Evolutionary conservation across 2,329 filamentous ascomycete genomes (phyloP).

Genomic region (Nemania sp.): DNA sequence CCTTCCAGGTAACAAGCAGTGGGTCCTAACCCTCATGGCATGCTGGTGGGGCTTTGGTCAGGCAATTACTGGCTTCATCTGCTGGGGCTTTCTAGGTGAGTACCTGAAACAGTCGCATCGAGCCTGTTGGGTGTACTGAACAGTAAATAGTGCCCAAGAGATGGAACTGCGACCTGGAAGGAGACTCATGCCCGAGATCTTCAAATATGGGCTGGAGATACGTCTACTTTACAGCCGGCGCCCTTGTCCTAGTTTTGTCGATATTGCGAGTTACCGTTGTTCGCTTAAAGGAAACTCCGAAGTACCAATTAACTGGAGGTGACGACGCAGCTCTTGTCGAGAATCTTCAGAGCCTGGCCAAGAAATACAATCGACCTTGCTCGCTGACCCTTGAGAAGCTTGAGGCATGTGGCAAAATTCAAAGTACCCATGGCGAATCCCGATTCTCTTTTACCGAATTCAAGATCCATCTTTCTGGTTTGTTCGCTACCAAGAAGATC

Average conservation of each 20-base stretch:
- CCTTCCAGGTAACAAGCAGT: conserved; percentile 58
- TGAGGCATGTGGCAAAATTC: conserved; percentile 49
- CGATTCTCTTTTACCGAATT: conserved; percentile 41
- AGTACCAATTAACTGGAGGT: conserved; percentile 58
- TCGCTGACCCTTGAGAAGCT: conserved; percentile 50
- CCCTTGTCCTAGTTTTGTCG: conserved; percentile 53
- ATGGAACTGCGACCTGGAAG: conserved; percentile 47
- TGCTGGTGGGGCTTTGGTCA: conserved; percentile 56
- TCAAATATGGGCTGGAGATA: conserved; percentile 57
- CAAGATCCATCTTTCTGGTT: conserved; percentile 61
- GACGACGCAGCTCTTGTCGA: conserved; percentile 55
- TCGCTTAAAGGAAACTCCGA: conserved; percentile 61
- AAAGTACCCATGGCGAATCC: conserved; percentile 42
- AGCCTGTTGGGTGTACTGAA: background rate
- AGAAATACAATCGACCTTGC: conserved; percentile 45
- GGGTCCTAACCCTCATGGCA: conserved; percentile 66
- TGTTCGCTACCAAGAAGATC: conserved; percentile 65
- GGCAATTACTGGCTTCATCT: conserved; percentile 51
- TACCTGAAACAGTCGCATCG: background rate
- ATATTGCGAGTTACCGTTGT: conserved; percentile 58
- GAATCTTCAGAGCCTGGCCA: conserved; percentile 44
- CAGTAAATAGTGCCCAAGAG: conserved; percentile 38
- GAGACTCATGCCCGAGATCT: conserved; percentile 44
- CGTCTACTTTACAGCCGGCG: conserved; percentile 51
- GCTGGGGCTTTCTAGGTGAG: conserved; percentile 53